Evolutionary conservation across 257 asterid species (phyloP).

Genomic region (Leptodermis oblonga): DNA sequence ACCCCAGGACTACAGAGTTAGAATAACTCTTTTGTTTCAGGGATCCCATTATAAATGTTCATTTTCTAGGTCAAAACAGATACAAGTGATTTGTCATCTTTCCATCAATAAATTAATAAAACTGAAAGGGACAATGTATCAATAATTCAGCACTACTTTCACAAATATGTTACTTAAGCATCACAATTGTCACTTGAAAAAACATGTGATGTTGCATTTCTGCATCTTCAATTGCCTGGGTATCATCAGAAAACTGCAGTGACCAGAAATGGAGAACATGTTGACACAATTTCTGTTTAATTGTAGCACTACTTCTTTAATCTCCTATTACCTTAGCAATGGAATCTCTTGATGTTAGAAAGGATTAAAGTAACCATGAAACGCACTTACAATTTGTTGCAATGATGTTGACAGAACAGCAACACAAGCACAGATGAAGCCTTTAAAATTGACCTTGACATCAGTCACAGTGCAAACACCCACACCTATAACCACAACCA

Average conservation of each 20-base stretch:
- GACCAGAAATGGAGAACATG: background rate
- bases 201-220: background rate
- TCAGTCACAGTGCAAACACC: slow-evolving; percentile 99
- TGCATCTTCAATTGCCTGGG: background rate
- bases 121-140: background rate
- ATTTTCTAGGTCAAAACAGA: too few relatives aligned
- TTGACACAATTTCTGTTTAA: background rate
- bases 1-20: too few relatives aligned
- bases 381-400: slow-evolving; percentile 85
- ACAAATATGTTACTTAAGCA: background rate
- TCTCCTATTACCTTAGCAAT: background rate
- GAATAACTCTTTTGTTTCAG: too few relatives aligned
- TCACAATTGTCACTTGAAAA: background rate
- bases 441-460: slow-evolving; percentile 82
- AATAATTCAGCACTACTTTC: background rate
- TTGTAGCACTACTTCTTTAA: background rate
- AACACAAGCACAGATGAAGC: slow-evolving; percentile 85
- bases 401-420: slow-evolving; percentile 85
- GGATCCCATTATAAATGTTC: too few relatives aligned
- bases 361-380: background rate
- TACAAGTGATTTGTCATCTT: background rate
- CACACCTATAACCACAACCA: slow-evolving; percentile 91
- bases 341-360: background rate
- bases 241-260: too few relatives aligned
- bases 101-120: background rate